Base-by-base conservation (phyloP, 2,329 filamentous ascomycete species). In the Colletotrichum karsti region DNA sequence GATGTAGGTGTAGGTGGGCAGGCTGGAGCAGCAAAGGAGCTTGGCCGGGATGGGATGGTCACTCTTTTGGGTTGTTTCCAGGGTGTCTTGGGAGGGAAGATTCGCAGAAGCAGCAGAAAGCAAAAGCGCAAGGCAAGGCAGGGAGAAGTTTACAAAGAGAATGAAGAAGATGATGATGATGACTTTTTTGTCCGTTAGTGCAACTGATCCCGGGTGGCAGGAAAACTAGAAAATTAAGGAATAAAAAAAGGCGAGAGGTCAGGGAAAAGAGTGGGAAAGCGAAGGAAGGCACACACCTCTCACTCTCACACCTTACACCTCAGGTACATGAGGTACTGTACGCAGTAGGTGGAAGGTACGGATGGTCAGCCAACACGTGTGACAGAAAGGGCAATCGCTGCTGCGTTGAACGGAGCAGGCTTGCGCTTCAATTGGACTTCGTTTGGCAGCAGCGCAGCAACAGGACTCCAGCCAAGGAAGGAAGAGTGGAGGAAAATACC, bases 81-180 rank as follows among this genome's bases (percentile, higher is more conserved):
- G 41, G 51, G 54, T 42, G 54, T 69, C n/a, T n/a, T 46, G 55
- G 46, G 26, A 42, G 55, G n/a, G 50, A 35, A 53, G 20, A 51
- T n/a, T 37, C 18, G 51, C 37, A 20, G 18, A 7, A 54, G 26
- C 41, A 24, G 20, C 24, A n/a, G 48, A 24, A 48, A 22, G 42
- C 13, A 46, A 24, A 8, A 46, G 42, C 12, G 48, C 48, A 54
- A n/a, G 30, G 57, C 18, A 46, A 22, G 30, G 61, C 55, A 67
- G 63, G 62, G 51, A 66, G 46, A 28, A 44, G 50, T 54, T 41
- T 48, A 69, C 62, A 57, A 61, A 61, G 62, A 55, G 56, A 56
- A 33, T 69, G 66, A 61, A 61, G 62, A 55, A 50, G 51, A 33
- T 69, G 66, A 69, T 67, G 63, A 63, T 64, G 65, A 67, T 50